Evolutionary conservation across 208 protist species (phyloP), one percentile per base, ranked within the genome.

Genomic region (Angomonas desouzai): DNA sequence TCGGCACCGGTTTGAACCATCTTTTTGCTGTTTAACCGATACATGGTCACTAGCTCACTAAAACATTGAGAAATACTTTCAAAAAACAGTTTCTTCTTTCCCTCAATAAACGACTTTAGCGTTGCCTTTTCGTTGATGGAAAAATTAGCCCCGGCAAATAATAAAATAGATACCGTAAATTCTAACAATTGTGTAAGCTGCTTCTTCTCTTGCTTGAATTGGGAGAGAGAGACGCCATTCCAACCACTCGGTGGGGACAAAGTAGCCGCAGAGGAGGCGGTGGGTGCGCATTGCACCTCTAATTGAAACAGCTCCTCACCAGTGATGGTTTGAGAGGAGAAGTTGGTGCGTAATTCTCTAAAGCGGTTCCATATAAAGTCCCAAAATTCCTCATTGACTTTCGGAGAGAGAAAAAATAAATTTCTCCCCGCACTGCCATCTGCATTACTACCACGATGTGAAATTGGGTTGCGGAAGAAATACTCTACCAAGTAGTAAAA

Each of bases 61-160:
- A 94, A 92, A 60, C 85, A 92, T 74, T 94, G 89, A 20, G 85
- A 81, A 45, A 92, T 89, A 56, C 85, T 92, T 66, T 94, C 85
- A 0, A 92, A 60, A 56, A 92, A 94, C 34, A 89, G 81, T 64
- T 85, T 80, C 73, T 94, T 94, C 47, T 92, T 51, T 16, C 20
- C 45, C 10, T 27, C 20, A 13, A 51, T 23, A 51, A 51, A 51
- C 10, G 6, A 3, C 45, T 23, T 13, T 23, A 51, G 20, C 18
- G 4, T 23, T 13, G 4, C 45, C 45, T 51, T 51, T 4, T 13
- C 45, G 45, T 23, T 51, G 6, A 23, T 51, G 18, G 45, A 13
- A 51, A 51, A 51, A 9, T 13, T 27, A 9, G 45, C 45, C 10
- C 45, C 10, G 9, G 18, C 45, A 13, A 51, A 13, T 3, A 57